These are phyloP conservation scores for Cladophialophora exuberans DNA, from an alignment of 2,329 filamentous ascomycete species.

Conservation along the genomic window DNA sequence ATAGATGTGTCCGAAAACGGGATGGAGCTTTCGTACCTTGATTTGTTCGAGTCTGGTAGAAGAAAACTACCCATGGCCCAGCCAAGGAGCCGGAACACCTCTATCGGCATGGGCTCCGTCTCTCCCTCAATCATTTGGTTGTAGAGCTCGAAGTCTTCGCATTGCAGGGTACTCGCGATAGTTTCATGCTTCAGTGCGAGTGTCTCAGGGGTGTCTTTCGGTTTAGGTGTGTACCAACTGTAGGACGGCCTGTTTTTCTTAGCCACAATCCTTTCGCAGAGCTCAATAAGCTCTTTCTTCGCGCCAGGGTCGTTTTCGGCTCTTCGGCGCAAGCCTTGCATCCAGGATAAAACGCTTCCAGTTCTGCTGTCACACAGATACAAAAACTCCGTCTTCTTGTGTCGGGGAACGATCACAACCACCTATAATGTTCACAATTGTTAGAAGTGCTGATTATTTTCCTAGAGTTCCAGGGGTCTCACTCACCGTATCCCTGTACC, in stretches of 20 bases:
- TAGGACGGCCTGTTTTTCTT: neutral
- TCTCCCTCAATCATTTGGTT: neutral
- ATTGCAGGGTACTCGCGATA: neutral
- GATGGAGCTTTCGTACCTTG: too few relatives aligned
- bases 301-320: neutral
- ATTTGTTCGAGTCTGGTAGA: too few relatives aligned
- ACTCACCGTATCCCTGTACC: constrained; percentile 33
- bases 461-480: neutral
- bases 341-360: neutral
- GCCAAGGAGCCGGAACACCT: neutral
- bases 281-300: neutral
- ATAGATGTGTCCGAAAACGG: too few relatives aligned
- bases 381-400: constrained; percentile 4
- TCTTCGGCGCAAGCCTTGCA: neutral
- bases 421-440: neutral
- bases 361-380: neutral
- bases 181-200: neutral
- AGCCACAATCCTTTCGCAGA: neutral
- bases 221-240: too few relatives aligned
- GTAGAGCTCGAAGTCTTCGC: neutral
- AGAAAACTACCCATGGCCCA: neutral
- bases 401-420: constrained; percentile 17
- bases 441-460: too few relatives aligned
- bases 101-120: neutral
- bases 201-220: too few relatives aligned